Conservation (phyloP, 2,329 filamentous ascomycete genomes). For the Microdochium bolleyi region DNA sequence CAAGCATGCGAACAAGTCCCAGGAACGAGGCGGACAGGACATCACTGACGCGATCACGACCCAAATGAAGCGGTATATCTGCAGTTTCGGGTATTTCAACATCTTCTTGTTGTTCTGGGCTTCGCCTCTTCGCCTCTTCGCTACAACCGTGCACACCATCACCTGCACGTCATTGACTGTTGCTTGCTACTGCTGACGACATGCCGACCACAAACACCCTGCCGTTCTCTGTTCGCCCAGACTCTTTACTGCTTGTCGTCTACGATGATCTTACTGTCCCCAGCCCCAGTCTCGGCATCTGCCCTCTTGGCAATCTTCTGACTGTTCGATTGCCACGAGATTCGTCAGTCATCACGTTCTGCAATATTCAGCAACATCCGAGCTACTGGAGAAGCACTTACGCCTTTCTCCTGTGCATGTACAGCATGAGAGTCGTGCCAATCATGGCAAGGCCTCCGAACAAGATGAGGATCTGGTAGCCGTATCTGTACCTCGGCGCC, state of each 20-base stretch:
- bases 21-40: too few relatives aligned
- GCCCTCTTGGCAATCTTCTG: not conserved
- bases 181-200: too few relatives aligned
- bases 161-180: too few relatives aligned
- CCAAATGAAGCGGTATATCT: too few relatives aligned
- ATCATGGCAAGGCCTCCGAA: conserved; percentile 5
- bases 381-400: too few relatives aligned
- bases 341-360: not conserved
- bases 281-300: not conserved
- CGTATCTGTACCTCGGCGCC: conserved; percentile 23
- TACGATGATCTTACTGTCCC: not conserved
- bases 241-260: not conserved
- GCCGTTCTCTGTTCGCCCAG: not conserved
- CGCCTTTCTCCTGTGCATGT: not conserved
- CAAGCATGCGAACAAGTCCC: too few relatives aligned
- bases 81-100: too few relatives aligned
- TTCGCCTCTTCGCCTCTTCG: too few relatives aligned
- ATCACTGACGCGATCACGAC: too few relatives aligned
- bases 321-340: not conserved
- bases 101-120: too few relatives aligned
- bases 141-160: too few relatives aligned
- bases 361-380: not conserved
- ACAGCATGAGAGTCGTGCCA: not conserved
- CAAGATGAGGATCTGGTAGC: conserved; percentile 22
- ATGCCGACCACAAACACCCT: not conserved